These are phyloP conservation scores for Mortierella sp. DNA, from an alignment of 371 early-diverging fungal genomes.

Conservation along the genomic window DNA sequence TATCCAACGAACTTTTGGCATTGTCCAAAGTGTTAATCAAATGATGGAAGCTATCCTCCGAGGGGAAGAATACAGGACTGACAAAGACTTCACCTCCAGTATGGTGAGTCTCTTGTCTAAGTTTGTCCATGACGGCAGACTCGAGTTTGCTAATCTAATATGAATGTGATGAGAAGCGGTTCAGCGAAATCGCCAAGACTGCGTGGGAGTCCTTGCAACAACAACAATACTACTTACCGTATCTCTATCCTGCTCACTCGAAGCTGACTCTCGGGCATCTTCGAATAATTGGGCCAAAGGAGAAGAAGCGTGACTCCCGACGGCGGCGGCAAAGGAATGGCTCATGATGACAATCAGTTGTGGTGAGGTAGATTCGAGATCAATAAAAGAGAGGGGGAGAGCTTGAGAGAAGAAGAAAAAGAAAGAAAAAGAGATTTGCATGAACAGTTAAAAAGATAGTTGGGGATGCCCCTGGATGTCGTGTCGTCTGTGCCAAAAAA, in stretches of 20 bases:
- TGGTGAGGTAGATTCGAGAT: no score
- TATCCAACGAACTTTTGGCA: conserved; percentile 62
- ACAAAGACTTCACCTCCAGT: conserved; percentile 47
- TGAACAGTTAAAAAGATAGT: no score
- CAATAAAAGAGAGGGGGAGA: no score
- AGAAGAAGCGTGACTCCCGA: background rate
- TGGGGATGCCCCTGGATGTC: no score
- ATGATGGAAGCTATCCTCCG: conserved; percentile 57
- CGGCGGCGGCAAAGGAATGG: no score
- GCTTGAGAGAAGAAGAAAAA: no score
- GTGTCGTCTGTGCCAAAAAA: no score
- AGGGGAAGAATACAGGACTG: conserved; percentile 68
- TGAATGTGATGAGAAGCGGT: background rate
- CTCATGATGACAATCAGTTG: no score
- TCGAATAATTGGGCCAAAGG: conserved; percentile 53
- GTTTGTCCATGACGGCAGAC: conserved; percentile 7
- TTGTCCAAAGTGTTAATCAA: conserved; percentile 60
- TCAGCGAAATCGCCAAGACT: no score
- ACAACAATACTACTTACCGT: conserved; percentile 29
- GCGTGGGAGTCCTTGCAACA: background rate
- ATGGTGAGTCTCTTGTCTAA: background rate
- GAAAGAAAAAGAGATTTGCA: no score
- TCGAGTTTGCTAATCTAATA: conserved; percentile 51
- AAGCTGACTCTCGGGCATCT: conserved; percentile 48
- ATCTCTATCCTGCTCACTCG: conserved; percentile 55